Evolutionary conservation across 129 eudicot genomes (phyloP).

Genomic region (Erigeron canadensis): DNA sequence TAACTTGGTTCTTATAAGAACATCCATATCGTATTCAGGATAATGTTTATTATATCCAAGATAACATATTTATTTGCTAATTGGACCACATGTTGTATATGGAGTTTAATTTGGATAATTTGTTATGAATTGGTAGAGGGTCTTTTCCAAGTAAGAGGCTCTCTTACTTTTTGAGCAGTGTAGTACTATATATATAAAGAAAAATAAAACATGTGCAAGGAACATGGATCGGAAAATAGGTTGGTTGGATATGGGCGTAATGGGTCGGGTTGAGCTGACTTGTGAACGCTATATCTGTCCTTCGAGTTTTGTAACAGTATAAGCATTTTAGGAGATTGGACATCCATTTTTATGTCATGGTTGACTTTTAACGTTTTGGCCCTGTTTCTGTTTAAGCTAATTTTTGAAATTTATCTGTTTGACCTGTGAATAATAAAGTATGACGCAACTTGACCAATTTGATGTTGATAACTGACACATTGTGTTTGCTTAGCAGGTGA

Average conservation of each 20-base stretch:
- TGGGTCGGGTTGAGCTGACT: background rate
- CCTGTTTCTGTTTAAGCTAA: background rate
- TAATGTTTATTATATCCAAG: background rate
- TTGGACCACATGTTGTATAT: slow-evolving; percentile 10
- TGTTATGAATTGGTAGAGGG: background rate
- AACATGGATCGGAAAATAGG: background rate
- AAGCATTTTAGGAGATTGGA: background rate
- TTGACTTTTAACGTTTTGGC: background rate
- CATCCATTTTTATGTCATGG: background rate
- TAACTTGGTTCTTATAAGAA: background rate
- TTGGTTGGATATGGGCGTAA: background rate
- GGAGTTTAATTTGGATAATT: slow-evolving; percentile 13
- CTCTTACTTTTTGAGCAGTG: background rate
- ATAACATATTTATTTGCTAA: background rate
- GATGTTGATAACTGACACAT: slow-evolving; percentile 4
- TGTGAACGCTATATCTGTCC: background rate
- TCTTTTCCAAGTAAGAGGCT: background rate
- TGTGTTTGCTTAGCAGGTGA: slow-evolving; percentile 42
- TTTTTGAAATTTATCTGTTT: background rate
- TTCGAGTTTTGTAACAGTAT: background rate
- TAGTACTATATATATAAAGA: background rate
- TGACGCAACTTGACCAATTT: slow-evolving; percentile 20
- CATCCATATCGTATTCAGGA: slow-evolving; percentile 16
- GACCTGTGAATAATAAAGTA: background rate
- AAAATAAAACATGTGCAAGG: background rate